A percentile compares a stretch with the other conserved stretches of the same genome.
Conservation (phyloP, 2,329 filamentous ascomycete genomes). For the Trichothecium roseum region DNA sequence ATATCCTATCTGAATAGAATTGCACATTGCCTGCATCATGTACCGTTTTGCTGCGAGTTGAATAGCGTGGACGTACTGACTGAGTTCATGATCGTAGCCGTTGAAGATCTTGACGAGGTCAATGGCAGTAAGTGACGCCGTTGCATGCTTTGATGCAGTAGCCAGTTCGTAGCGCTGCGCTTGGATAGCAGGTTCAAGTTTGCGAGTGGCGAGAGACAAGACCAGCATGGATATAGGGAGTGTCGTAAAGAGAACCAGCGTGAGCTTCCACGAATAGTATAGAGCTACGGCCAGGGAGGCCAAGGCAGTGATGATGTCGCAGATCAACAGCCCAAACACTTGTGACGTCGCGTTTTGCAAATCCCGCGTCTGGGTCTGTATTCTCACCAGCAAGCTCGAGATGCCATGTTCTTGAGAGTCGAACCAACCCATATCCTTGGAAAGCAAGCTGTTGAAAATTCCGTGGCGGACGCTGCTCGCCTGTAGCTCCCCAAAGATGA, state of each 20-base stretch:
- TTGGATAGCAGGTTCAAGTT: slow-evolving; percentile 55
- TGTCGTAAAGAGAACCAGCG: slow-evolving; percentile 65
- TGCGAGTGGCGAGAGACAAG: slow-evolving; percentile 48
- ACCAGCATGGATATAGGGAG: slow-evolving; percentile 56
- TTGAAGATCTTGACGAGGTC: slow-evolving; percentile 84
- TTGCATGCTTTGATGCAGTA: slow-evolving; percentile 60
- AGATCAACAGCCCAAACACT: slow-evolving; percentile 60
- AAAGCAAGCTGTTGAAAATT: slow-evolving; percentile 60
- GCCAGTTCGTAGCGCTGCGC: slow-evolving; percentile 58
- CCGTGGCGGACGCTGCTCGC: slow-evolving; percentile 52
- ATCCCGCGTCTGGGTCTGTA: slow-evolving; percentile 72
- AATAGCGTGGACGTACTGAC: slow-evolving; percentile 51
- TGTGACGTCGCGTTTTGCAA: slow-evolving; percentile 73
- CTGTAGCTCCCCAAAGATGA: slow-evolving; percentile 73
- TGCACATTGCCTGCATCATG: slow-evolving; percentile 55
- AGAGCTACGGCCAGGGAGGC: slow-evolving; percentile 64
- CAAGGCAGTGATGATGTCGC: slow-evolving; percentile 52
- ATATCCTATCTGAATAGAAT: slow-evolving; percentile 62
- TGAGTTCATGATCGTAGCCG: slow-evolving; percentile 58
- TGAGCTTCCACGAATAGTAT: slow-evolving; percentile 73
- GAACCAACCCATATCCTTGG: slow-evolving; percentile 72
- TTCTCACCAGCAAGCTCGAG: slow-evolving; percentile 56
- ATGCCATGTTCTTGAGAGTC: slow-evolving; percentile 64
- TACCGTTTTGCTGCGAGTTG: slow-evolving; percentile 52
- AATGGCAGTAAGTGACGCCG: slow-evolving; percentile 61